These are phyloP conservation scores for Gyromitra esculenta DNA, from an alignment of 2,329 filamentous ascomycete genomes.

Conservation along the genomic window DNA sequence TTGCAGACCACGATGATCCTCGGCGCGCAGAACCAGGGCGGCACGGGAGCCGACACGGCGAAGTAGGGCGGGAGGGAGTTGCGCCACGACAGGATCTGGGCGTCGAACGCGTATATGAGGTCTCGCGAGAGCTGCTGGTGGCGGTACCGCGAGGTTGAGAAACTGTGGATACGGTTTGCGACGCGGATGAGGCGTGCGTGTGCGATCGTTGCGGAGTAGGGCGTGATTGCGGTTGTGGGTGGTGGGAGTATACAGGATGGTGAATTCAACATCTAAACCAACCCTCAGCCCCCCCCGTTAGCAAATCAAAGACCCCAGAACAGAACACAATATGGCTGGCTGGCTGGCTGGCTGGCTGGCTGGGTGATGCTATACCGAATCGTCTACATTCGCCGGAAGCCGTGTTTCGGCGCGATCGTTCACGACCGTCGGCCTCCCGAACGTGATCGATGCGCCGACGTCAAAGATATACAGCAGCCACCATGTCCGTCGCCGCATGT, in stretches of 20 bases:
- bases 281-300: too few species aligned
- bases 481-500: conserved; percentile 61
- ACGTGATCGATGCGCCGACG: conserved; percentile 64
- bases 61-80: conserved; percentile 61
- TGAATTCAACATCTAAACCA: conserved; percentile 42
- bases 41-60: conserved; percentile 56
- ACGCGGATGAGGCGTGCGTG: conserved; percentile 64
- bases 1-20: conserved; percentile 64
- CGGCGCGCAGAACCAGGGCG: conserved; percentile 61
- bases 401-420: conserved; percentile 63
- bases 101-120: conserved; percentile 62
- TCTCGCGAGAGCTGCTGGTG: conserved; percentile 60
- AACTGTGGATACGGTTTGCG: conserved; percentile 63
- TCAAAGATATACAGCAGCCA: conserved; percentile 63
- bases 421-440: conserved; percentile 63
- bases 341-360: neutral
- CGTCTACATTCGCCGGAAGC: conserved; percentile 63
- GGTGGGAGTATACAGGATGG: conserved; percentile 53
- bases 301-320: neutral
- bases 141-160: conserved; percentile 60
- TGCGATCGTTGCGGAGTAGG: conserved; percentile 62
- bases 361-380: conserved; percentile 59
- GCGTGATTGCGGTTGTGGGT: conserved; percentile 61
- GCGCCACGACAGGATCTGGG: conserved; percentile 61
- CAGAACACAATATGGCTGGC: too few species aligned